Conservation (phyloP, 1,139 yeast genomes). For the Lodderomyces orthopsilosis region DNA sequence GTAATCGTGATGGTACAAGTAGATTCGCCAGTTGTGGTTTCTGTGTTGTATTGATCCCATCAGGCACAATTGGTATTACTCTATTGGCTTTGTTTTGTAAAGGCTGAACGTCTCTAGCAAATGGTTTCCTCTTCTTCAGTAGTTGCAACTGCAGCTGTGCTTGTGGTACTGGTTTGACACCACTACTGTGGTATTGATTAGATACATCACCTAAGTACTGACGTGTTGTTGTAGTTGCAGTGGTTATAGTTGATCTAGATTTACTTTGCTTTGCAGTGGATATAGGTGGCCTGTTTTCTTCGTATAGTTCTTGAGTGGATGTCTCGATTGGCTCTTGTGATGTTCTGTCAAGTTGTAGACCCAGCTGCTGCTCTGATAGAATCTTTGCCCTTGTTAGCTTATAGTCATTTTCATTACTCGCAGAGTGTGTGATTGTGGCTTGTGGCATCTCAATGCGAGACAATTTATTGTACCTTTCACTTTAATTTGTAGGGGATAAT, state of each 20-base stretch:
- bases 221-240: slow-evolving; percentile 18
- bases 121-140: slow-evolving; percentile 27
- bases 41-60: not conserved
- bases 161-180: slow-evolving; percentile 18
- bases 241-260: slow-evolving; percentile 1
- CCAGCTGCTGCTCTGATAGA: slow-evolving; percentile 2
- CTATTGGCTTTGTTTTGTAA: slow-evolving; percentile 11
- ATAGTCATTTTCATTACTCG: slow-evolving; percentile 45
- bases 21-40: slow-evolving; percentile 1
- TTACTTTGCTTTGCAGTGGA: slow-evolving; percentile 3
- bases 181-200: slow-evolving; percentile 22
- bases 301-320: slow-evolving; percentile 4
- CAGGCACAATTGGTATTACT: slow-evolving; percentile 1
- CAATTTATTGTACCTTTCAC: not conserved
- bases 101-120: slow-evolving; percentile 36
- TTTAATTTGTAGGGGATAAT: too few relatives aligned
- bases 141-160: slow-evolving; percentile 7
- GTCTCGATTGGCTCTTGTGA: slow-evolving; percentile 5
- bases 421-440: slow-evolving; percentile 14
- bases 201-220: slow-evolving; percentile 43
- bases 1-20: slow-evolving; percentile 42
- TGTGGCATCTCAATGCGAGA: slow-evolving; percentile 25
- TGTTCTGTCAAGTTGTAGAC: slow-evolving; percentile 6
- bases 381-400: slow-evolving; percentile 35
- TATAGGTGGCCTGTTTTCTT: slow-evolving; percentile 6